Percentiles rank a stretch among this genome's conserved stretches.
These are phyloP conservation scores for Phoma sp. DNA, from an alignment of 2,329 filamentous ascomycete species.

Conservation along the genomic window DNA sequence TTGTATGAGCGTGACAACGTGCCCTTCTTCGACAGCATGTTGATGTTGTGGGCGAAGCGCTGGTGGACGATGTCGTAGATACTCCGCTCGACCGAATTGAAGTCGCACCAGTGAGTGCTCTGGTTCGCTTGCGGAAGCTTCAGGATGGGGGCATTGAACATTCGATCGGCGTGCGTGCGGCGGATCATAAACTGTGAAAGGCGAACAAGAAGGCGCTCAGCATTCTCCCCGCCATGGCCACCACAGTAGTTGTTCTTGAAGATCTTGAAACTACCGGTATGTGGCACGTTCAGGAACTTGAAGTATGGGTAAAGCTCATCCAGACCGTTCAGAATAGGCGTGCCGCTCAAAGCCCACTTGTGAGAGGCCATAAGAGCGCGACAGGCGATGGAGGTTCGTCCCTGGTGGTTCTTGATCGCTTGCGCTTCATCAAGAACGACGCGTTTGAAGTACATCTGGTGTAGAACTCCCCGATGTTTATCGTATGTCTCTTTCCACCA, in stretches of 20 bases:
- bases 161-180: slow-evolving; percentile 60
- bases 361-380: slow-evolving; percentile 49
- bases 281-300: slow-evolving; percentile 53
- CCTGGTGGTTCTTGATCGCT: slow-evolving; percentile 59
- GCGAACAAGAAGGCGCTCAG: slow-evolving; percentile 47
- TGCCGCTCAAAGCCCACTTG: slow-evolving; percentile 55
- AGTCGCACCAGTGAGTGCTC: slow-evolving; percentile 53
- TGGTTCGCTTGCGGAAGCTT: slow-evolving; percentile 60
- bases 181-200: slow-evolving; percentile 61
- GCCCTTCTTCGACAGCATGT: slow-evolving; percentile 33
- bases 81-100: slow-evolving; percentile 60
- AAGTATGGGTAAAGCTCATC: slow-evolving; percentile 51
- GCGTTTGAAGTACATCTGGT: slow-evolving; percentile 52
- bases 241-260: slow-evolving; percentile 56
- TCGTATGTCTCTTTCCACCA: slow-evolving; percentile 48
- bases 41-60: slow-evolving; percentile 55
- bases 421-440: slow-evolving; percentile 67
- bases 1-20: slow-evolving; percentile 6
- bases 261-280: slow-evolving; percentile 50
- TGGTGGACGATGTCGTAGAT: slow-evolving; percentile 62
- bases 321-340: slow-evolving; percentile 49
- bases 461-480: slow-evolving; percentile 42
- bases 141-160: slow-evolving; percentile 63
- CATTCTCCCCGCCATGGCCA: slow-evolving; percentile 36
- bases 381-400: slow-evolving; percentile 55